phyloP scores from a whole-genome alignment of 31 red algal genomes.

The Odonthalia washingtoniensis region DNA sequence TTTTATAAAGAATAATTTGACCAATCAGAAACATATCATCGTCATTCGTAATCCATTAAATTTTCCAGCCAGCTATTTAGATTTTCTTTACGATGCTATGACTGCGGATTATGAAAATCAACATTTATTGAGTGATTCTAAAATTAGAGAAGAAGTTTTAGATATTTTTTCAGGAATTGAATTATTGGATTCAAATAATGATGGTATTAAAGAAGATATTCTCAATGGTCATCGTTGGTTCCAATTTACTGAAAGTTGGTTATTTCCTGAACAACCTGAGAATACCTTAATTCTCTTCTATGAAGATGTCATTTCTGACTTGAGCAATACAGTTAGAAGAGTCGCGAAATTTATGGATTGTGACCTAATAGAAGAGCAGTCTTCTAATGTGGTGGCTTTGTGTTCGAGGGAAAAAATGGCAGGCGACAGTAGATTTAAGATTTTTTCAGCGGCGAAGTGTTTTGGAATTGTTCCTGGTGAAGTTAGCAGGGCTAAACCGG shows the following conservation, averaged over 20 bases:
- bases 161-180: neutral
- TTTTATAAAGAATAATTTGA: too few species aligned
- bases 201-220: neutral
- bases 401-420: neutral
- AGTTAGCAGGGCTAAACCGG: neutral
- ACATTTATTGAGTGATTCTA: slow-evolving; percentile 17
- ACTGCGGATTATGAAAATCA: too few species aligned
- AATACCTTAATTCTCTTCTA: slow-evolving; percentile 23
- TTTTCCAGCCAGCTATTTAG: slow-evolving; percentile 5
- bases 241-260: neutral
- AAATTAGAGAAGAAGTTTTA: neutral
- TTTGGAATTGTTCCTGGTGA: too few species aligned
- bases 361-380: neutral
- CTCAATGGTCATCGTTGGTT: slow-evolving; percentile 6
- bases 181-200: neutral
- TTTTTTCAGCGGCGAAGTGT: neutral
- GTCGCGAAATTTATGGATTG: neutral
- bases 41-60: slow-evolving; percentile 38
- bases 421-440: neutral
- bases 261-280: neutral
- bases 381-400: neutral
- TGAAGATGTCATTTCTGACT: slow-evolving; percentile 12
- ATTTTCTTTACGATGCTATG: slow-evolving; percentile 45
- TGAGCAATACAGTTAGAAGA: neutral
- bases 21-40: slow-evolving; percentile 21